phyloP scores from a whole-genome alignment of 2,329 filamentous ascomycete species.

The Xylariaceae sp. region DNA sequence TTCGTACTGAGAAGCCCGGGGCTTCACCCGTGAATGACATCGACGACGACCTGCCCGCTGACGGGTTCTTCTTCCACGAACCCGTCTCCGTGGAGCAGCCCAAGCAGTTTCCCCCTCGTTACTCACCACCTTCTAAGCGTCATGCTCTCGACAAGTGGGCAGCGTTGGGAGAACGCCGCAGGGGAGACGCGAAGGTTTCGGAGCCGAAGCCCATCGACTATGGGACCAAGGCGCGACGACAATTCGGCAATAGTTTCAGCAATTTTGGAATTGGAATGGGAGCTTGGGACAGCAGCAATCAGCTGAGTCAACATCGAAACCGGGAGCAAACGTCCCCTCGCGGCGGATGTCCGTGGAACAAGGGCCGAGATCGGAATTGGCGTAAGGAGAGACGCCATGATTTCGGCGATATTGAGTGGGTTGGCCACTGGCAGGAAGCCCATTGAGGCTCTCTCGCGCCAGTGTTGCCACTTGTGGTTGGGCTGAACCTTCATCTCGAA shows the following conservation, averaged over 20 bases:
- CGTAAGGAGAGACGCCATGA: constrained; percentile 60
- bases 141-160: constrained; percentile 77
- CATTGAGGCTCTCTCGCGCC: constrained; percentile 29
- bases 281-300: constrained; percentile 39
- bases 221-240: constrained; percentile 42
- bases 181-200: constrained; percentile 55
- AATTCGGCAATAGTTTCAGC: constrained; percentile 30
- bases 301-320: constrained; percentile 34
- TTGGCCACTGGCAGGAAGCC: constrained; percentile 79
- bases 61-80: constrained; percentile 72
- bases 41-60: constrained; percentile 62
- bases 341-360: constrained; percentile 51
- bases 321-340: constrained; percentile 42
- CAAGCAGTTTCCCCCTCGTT: constrained; percentile 40
- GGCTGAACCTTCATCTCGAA: constrained; percentile 31
- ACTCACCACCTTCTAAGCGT: constrained; percentile 65
- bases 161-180: constrained; percentile 76
- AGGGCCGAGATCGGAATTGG: constrained; percentile 58
- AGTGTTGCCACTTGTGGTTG: constrained; percentile 58
- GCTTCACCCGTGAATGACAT: constrained; percentile 42
- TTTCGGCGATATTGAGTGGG: constrained; percentile 84
- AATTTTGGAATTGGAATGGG: constrained; percentile 35
- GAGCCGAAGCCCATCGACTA: constrained; percentile 46
- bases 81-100: constrained; percentile 38
- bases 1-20: constrained; percentile 37